phyloP scores from a whole-genome alignment of 805 yeast genomes.

The Brettanomyces custersianus region DNA sequence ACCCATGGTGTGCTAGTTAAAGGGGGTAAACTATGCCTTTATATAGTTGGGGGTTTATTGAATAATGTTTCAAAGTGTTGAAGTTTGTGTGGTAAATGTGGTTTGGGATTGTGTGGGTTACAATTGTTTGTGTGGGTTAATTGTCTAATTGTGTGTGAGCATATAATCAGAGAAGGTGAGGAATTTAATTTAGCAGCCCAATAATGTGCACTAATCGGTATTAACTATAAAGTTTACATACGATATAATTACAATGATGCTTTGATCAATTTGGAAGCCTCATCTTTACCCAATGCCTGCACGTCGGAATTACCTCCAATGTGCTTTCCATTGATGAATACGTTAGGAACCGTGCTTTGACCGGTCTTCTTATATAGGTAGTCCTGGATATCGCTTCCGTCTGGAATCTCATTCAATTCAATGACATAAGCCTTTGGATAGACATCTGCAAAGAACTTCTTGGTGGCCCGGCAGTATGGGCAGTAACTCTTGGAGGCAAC shows the following conservation, averaged over 20 bases:
- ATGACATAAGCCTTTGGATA: slow-evolving; percentile 43
- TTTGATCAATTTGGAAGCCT: slow-evolving; percentile 1
- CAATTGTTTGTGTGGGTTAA: too few species aligned
- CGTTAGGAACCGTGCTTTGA: slow-evolving; percentile 89
- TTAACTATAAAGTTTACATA: too few species aligned
- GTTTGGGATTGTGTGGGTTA: too few species aligned
- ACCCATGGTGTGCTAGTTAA: slow-evolving; percentile 43
- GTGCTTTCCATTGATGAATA: slow-evolving; percentile 85
- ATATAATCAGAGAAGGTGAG: too few species aligned
- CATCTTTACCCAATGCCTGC: slow-evolving; percentile 47
- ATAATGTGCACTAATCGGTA: too few species aligned
- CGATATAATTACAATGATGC: background rate
- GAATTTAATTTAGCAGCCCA: too few species aligned
- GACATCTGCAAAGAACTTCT: slow-evolving; percentile 28
- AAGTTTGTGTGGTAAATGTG: too few species aligned
- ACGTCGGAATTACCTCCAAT: slow-evolving; percentile 93
- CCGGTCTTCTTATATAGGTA: slow-evolving; percentile 74
- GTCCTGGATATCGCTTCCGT: slow-evolving; percentile 75
- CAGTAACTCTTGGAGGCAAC: slow-evolving; percentile 78
- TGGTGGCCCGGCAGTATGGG: slow-evolving; percentile 52
- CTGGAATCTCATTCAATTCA: slow-evolving; percentile 46
- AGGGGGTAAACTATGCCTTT: too few species aligned
- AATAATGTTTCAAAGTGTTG: too few species aligned
- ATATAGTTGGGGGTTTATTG: too few species aligned
- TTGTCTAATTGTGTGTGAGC: too few species aligned